These are phyloP conservation scores for Calocybe gangraenosa DNA, from an alignment of 768 basidiomycete genomes.

Conservation along the genomic window DNA sequence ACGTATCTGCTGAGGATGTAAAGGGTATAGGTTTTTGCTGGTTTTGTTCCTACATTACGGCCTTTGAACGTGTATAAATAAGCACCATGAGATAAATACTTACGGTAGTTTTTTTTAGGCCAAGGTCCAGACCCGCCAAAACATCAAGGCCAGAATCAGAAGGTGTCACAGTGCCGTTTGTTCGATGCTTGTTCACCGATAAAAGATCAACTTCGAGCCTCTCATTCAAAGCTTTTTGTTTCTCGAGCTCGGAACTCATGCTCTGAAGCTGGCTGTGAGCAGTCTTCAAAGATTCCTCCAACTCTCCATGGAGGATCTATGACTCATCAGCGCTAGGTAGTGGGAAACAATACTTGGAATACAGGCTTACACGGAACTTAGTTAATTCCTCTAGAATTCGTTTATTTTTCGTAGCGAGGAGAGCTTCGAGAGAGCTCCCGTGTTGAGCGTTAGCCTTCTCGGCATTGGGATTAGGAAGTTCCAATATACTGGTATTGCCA, in stretches of 20 bases:
- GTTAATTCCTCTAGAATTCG: conserved; percentile 90
- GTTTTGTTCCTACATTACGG: conserved; percentile 9
- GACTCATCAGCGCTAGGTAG: neutral
- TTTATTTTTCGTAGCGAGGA: conserved; percentile 93
- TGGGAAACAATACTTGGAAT: neutral
- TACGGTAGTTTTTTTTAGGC: conserved; percentile 45
- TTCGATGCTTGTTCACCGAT: conserved; percentile 64
- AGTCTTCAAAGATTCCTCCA: conserved; percentile 63
- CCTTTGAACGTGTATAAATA: neutral
- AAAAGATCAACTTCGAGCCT: conserved; percentile 89
- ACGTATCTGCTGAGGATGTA: conserved; percentile 69
- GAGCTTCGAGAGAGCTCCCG: conserved; percentile 82
- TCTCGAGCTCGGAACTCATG: conserved; percentile 64
- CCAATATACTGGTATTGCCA: conserved; percentile 38
- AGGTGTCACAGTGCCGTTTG: conserved; percentile 27
- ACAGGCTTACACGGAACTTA: conserved; percentile 66
- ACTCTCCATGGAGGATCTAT: conserved; percentile 80
- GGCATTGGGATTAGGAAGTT: conserved; percentile 85
- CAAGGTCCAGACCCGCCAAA: conserved; percentile 69
- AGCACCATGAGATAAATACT: conserved; percentile 10
- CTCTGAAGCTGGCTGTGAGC: conserved; percentile 54
- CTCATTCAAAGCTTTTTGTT: conserved; percentile 79
- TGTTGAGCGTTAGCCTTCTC: conserved; percentile 73
- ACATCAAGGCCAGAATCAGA: conserved; percentile 44
- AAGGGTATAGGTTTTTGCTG: conserved; percentile 13